A percentile compares a stretch with the other conserved stretches of the same genome.
phyloP scores from a whole-genome alignment of 176 grass and related monocot genomes.

The Zea luxurians region DNA sequence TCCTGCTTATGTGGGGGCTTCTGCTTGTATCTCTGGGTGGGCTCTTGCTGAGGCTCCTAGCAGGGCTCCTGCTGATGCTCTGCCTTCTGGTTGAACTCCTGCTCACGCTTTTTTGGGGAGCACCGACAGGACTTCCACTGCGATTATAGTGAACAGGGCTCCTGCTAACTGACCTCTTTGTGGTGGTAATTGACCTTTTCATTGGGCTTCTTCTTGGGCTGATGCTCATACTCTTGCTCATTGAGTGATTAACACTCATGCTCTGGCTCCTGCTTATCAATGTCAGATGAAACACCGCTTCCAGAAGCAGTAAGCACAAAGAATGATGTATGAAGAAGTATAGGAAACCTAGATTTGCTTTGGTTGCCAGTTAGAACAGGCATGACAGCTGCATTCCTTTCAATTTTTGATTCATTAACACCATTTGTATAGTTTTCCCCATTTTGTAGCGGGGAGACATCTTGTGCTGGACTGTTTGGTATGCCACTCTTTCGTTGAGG shows the following conservation, averaged over 20 bases:
- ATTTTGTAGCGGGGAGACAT: conserved; percentile 58
- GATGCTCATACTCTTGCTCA: conserved; percentile 98
- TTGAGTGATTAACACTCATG: conserved; percentile 65
- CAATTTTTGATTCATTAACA: conserved; percentile 46
- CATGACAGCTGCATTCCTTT: conserved; percentile 40
- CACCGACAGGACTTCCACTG: conserved; percentile 48
- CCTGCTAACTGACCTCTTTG: conserved; percentile 46
- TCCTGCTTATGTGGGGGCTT: conserved; percentile 57
- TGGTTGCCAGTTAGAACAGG: conserved; percentile 48
- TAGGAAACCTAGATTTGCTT: conserved; percentile 93
- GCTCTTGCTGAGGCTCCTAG: conserved; percentile 36
- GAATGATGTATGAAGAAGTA: conserved; percentile 50
- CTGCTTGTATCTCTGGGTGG: conserved; percentile 45
- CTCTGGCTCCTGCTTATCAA: conserved; percentile 88
- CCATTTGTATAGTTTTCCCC: conserved; percentile 66
- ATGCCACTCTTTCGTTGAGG: conserved; percentile 49
- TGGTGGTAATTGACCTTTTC: conserved; percentile 46
- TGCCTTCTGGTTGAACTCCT: conserved; percentile 42
- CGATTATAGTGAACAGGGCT: conserved; percentile 39
- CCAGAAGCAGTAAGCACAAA: conserved; percentile 59
- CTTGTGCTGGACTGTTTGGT: conserved; percentile 43
- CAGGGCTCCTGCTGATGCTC: conserved; percentile 60
- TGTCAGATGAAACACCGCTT: conserved; percentile 60
- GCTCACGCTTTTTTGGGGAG: conserved; percentile 44
- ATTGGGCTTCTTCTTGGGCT: conserved; percentile 70